phyloP scores from a whole-genome alignment of 257 asterid genomes.

The Solanum phureja region DNA sequence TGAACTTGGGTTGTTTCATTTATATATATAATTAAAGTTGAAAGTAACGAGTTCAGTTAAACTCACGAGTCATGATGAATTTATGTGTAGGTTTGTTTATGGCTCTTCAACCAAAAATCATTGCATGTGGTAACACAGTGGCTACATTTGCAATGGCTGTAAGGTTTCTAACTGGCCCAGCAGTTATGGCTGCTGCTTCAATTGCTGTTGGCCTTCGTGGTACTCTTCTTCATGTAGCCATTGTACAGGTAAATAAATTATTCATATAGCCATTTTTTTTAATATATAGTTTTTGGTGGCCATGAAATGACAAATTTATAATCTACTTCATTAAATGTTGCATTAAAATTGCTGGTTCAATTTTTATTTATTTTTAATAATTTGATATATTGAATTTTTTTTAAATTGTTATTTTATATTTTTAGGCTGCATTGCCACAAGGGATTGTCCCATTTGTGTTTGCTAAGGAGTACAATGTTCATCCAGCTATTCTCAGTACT shows the following conservation, averaged over 20 bases:
- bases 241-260: conserved; percentile 58
- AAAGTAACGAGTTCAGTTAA: background rate
- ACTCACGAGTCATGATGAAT: background rate
- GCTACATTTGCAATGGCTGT: conserved; percentile 95
- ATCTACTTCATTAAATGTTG: background rate
- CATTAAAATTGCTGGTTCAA: background rate
- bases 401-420: background rate
- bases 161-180: conserved; percentile 93
- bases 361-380: no score
- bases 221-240: conserved; percentile 81
- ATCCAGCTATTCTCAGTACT: conserved; percentile 88
- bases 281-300: background rate
- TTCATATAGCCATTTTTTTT: background rate
- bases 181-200: conserved; percentile 97
- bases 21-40: background rate
- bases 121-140: conserved; percentile 94
- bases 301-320: background rate
- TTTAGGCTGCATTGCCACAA: conserved; percentile 95
- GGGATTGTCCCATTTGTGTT: conserved; percentile 97
- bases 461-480: conserved; percentile 91
- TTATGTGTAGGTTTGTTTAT: conserved; percentile 70
- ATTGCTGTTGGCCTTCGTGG: conserved; percentile 93
- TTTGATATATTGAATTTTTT: background rate
- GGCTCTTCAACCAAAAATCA: conserved; percentile 96
- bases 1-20: background rate